Percentiles rank a stretch among this genome's conserved stretches.
Conservation (phyloP, 2,329 filamentous ascomycete genomes). For the Sclerotinia trifoliorum region DNA sequence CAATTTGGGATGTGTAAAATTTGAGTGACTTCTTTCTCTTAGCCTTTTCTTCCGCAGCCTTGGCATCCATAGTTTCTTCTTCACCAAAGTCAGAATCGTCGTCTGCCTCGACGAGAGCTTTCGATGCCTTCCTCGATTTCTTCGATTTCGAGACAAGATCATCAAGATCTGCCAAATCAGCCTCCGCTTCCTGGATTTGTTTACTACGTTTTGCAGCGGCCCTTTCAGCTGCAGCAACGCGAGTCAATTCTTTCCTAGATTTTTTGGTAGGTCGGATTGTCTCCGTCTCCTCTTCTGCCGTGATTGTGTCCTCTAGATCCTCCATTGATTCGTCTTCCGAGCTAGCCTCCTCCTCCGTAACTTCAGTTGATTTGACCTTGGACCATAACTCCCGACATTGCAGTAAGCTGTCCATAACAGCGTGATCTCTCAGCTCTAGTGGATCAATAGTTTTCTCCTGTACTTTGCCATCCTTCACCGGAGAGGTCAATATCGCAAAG, state of each 20-base stretch:
- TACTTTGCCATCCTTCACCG: constrained; percentile 58
- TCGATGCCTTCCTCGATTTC: constrained; percentile 39
- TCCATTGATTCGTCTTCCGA: constrained; percentile 30
- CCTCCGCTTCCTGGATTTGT: constrained; percentile 43
- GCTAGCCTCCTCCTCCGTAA: constrained; percentile 37
- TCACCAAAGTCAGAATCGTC: constrained; percentile 91
- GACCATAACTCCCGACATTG: constrained; percentile 80
- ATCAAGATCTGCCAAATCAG: constrained; percentile 46
- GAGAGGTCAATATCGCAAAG: constrained; percentile 87
- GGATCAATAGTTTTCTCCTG: constrained; percentile 64
- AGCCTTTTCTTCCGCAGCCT: constrained; percentile 82
- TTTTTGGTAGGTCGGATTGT: constrained; percentile 6
- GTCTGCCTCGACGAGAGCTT: constrained; percentile 57
- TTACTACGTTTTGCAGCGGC: constrained; percentile 36
- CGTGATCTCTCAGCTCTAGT: constrained; percentile 80
- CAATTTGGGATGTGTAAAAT: constrained; percentile 98
- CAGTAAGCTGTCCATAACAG: constrained; percentile 82
- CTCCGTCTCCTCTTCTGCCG: constrained; percentile 11
- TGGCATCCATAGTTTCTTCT: constrained; percentile 73
- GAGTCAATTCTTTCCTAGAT: constrained; percentile 41
- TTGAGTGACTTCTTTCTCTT: constrained; percentile 86
- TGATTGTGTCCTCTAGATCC: constrained; percentile 36
- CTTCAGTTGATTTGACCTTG: constrained; percentile 64
- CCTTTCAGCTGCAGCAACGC: constrained; percentile 44
- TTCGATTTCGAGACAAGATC: constrained; percentile 31